phyloP scores from a whole-genome alignment of 1,139 yeast genomes.

The Arxiozyma slooffiae region DNA sequence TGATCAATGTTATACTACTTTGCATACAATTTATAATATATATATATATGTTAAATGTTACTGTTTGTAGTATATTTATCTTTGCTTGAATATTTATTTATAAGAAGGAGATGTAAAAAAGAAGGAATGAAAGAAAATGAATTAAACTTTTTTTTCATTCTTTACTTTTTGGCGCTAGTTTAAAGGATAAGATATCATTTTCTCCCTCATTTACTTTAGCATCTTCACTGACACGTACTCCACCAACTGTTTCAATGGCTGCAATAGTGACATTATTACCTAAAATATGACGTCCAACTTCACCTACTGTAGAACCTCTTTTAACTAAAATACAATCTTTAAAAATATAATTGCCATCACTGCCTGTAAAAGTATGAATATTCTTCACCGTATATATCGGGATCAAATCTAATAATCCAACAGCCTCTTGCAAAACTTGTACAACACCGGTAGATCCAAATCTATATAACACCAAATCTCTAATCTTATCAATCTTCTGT shows the following conservation, averaged over 20 bases:
- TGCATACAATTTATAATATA: too few species aligned
- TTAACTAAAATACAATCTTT: slow-evolving; percentile 81
- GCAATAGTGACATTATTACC: slow-evolving; percentile 87
- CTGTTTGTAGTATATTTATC: too few species aligned
- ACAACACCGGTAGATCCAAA: slow-evolving; percentile 97
- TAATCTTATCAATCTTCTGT: slow-evolving; percentile 69
- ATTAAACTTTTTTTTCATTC: not conserved
- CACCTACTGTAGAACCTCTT: slow-evolving; percentile 72
- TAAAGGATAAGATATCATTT: slow-evolving; percentile 79
- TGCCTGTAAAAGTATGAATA: slow-evolving; percentile 70
- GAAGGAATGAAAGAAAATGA: not conserved
- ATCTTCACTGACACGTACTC: slow-evolving; percentile 73
- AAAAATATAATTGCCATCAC: slow-evolving; percentile 56
- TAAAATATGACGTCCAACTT: slow-evolving; percentile 78
- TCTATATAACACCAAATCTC: slow-evolving; percentile 83
- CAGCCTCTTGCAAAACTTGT: slow-evolving; percentile 74
- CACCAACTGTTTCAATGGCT: slow-evolving; percentile 83
- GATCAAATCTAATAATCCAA: slow-evolving; percentile 55
- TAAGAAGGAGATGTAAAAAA: not conserved
- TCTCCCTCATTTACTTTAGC: slow-evolving; percentile 64
- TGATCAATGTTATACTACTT: too few species aligned
- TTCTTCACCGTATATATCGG: slow-evolving; percentile 91
- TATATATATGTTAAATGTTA: too few species aligned
- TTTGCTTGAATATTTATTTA: too few species aligned
- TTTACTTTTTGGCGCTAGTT: slow-evolving; percentile 47